Base-by-base conservation (phyloP, 352 stramenopile genomes). In the Saprolegnia parasitica region DNA sequence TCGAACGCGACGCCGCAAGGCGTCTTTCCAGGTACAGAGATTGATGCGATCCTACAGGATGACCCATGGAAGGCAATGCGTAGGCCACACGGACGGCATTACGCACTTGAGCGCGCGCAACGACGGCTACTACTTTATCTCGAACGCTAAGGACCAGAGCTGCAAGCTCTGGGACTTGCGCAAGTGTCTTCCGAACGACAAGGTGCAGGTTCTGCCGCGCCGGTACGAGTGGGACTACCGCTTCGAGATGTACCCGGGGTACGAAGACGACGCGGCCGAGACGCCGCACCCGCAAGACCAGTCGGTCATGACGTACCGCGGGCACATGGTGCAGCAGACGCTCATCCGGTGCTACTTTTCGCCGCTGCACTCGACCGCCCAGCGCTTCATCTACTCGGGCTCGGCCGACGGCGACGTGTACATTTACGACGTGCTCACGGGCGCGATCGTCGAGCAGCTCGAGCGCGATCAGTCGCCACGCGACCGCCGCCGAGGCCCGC, bases 101-200 rank as follows among this genome's bases (percentile, higher is more conserved):
- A 93, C 84, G 29, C 78, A 93, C 72, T 84, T 95, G 67, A 87
- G 83, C 13, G 91, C 87, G 26, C 81, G 85, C 18, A 84, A 93
- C 70, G 87, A 95, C 72, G 87, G 84, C 4, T 91, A 90, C 74
- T 95, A 95, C 63, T 95, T 95, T 60, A 76, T 95, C 26, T 95
- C 86, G n/a, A 95, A 95, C 73, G 76, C 83, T 0, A 95, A 95
- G 58, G 86, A 95, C 61, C 87, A 93, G 70, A 90, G 77, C 15
- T 85, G 76, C 56, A 93, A 92, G 74, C 84, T 95, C 13, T 95
- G 84, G 84, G 87, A 95, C 67, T 77, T 93, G 26, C 81, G 86
- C 29, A 92, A 93, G 67, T 94, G 84, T 68, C 72, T 82, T 37
- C 87, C 78, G 4, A 74, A 82, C 16, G 71, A 85, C 6, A 74